These are phyloP conservation scores for Penicillium frequentans DNA, from an alignment of 2,329 filamentous ascomycete genomes.

Conservation along the genomic window DNA sequence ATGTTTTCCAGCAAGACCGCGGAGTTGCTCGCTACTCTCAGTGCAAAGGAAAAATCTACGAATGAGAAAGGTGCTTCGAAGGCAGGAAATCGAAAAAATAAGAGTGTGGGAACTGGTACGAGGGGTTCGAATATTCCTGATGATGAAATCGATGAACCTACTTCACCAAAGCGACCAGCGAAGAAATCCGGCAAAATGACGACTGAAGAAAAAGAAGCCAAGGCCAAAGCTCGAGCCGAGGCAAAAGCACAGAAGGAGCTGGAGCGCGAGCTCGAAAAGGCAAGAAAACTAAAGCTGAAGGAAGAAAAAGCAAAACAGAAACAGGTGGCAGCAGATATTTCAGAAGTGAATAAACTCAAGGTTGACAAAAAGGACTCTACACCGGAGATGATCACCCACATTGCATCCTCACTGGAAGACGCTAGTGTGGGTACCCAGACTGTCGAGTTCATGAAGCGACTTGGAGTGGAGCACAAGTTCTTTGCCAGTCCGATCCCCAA, in stretches of 20 bases:
- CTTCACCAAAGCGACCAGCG: slow-evolving; percentile 34
- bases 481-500: slow-evolving; percentile 44
- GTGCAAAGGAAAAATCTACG: not conserved
- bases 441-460: slow-evolving; percentile 42
- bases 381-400: slow-evolving; percentile 74
- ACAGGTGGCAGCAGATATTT: slow-evolving; percentile 63
- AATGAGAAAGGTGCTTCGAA: not conserved
- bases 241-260: slow-evolving; percentile 50
- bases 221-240: slow-evolving; percentile 55
- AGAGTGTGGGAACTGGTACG: not conserved
- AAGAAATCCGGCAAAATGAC: slow-evolving; percentile 43
- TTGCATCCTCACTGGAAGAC: slow-evolving; percentile 58
- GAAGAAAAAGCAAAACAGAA: slow-evolving; percentile 65
- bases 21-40: slow-evolving; percentile 38
- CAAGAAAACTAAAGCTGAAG: slow-evolving; percentile 43
- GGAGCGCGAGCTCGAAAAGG: slow-evolving; percentile 60
- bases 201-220: slow-evolving; percentile 41
- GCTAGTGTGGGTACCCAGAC: slow-evolving; percentile 46
- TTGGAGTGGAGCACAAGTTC: slow-evolving; percentile 44
- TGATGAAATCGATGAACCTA: slow-evolving; percentile 49
- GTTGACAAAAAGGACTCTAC: slow-evolving; percentile 72
- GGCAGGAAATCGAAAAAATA: slow-evolving; percentile 7
- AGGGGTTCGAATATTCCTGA: slow-evolving; percentile 20
- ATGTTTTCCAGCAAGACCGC: slow-evolving; percentile 43
- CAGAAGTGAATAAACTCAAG: slow-evolving; percentile 71